Evolutionary conservation across 2,329 filamentous ascomycete genomes (phyloP).

Genomic region (Fusarium falciforme): DNA sequence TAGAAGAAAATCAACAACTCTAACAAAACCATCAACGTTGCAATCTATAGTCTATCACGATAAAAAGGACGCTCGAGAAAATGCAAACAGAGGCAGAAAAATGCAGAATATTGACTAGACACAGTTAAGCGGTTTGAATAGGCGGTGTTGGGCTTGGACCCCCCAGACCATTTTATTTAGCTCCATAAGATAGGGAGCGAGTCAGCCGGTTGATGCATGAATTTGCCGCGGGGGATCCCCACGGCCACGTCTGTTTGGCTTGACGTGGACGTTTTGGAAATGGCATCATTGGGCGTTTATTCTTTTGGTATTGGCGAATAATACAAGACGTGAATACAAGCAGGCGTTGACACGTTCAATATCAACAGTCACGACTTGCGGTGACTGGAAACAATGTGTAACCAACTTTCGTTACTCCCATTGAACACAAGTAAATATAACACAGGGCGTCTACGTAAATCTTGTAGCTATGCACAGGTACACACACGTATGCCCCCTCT

Average conservation of each 20-base stretch:
- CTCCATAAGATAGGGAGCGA: constrained; percentile 5
- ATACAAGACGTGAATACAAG: neutral
- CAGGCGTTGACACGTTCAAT: neutral
- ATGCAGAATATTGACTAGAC: constrained; percentile 19
- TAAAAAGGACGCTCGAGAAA: neutral
- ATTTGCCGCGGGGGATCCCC: constrained; percentile 17
- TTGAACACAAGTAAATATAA: constrained; percentile 46
- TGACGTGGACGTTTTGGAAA: neutral
- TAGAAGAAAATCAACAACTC: neutral
- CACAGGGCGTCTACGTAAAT: constrained; percentile 44
- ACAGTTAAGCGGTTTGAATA: constrained; percentile 29
- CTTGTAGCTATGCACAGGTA: constrained; percentile 43
- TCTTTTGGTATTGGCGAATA: neutral
- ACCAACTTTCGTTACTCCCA: constrained; percentile 18
- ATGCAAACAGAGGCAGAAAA: constrained; percentile 23
- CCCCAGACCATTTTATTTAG: constrained; percentile 8
- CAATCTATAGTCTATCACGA: neutral
- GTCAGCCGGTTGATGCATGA: constrained; percentile 1
- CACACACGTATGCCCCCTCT: constrained; percentile 40
- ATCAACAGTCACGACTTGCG: neutral
- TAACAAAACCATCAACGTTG: neutral
- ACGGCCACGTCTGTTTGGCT: constrained; percentile 6
- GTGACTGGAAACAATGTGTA: neutral
- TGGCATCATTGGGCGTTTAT: neutral
- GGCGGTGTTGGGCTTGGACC: constrained; percentile 31